Evolutionary conservation across 345 rosid genomes (phyloP).

Genomic region (Erodium maritimum): DNA sequence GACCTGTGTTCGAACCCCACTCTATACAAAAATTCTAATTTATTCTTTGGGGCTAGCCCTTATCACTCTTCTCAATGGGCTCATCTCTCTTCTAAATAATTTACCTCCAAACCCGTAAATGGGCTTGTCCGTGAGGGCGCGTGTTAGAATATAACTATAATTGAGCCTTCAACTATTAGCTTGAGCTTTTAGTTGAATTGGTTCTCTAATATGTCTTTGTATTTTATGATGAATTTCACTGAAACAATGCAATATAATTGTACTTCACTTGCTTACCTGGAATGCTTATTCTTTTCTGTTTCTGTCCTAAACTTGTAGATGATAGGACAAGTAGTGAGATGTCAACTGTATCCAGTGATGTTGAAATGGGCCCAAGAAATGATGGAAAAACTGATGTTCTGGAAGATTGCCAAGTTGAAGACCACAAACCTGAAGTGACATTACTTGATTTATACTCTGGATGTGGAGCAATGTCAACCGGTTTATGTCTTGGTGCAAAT

Average conservation of each 20-base stretch:
- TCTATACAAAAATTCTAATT: too few relatives aligned
- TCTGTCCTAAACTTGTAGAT: conserved; percentile 13
- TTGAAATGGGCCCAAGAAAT: conserved; percentile 8
- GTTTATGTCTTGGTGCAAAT: conserved; percentile 61
- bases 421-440: conserved; percentile 17
- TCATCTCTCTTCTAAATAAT: too few relatives aligned
- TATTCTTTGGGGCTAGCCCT: too few relatives aligned
- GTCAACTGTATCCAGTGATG: conserved; percentile 43
- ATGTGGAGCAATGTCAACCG: conserved; percentile 89
- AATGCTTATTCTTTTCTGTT: not conserved
- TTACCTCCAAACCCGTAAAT: too few relatives aligned
- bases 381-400: conserved; percentile 3
- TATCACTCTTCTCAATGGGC: too few relatives aligned
- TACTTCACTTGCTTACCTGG: not conserved
- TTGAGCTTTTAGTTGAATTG: too few relatives aligned
- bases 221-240: too few relatives aligned
- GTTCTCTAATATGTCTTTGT: too few relatives aligned
- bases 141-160: too few relatives aligned
- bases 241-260: not conserved
- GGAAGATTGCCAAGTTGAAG: conserved; percentile 10
- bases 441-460: conserved; percentile 69
- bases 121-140: too few relatives aligned
- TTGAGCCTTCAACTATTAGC: too few relatives aligned
- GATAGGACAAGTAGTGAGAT: conserved; percentile 22
- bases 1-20: too few relatives aligned